Evolutionary conservation across 257 asterid genomes (phyloP).

Genomic region (Phtheirospermum japonicum): DNA sequence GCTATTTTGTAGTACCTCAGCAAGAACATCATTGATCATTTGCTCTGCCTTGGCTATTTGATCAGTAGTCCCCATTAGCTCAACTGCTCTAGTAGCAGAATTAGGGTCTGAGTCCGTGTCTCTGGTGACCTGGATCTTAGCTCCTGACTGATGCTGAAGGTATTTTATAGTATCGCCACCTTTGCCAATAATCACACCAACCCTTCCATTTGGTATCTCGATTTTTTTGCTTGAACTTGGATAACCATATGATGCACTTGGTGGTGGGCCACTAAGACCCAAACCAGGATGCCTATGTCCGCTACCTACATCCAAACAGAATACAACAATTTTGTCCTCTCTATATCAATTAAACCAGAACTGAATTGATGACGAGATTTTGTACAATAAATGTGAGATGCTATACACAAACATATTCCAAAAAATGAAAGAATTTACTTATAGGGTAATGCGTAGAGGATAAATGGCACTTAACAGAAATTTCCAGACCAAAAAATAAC

Average conservation of each 20-base stretch:
- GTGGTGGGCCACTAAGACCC: constrained; percentile 40
- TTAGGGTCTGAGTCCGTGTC: constrained; percentile 84
- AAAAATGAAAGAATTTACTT: background rate
- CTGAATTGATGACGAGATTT: background rate
- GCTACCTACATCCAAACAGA: constrained; percentile 31
- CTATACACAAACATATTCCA: background rate
- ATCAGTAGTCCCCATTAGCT: constrained; percentile 74
- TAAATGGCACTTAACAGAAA: background rate
- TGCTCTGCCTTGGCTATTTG: constrained; percentile 76
- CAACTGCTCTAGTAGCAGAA: constrained; percentile 63
- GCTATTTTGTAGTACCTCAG: constrained; percentile 50
- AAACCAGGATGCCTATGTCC: constrained; percentile 41
- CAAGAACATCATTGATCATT: constrained; percentile 61
- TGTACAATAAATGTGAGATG: background rate
- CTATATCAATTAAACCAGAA: constrained; percentile 1
- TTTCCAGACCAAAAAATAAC: background rate
- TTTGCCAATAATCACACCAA: constrained; percentile 88
- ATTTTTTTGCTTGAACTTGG: constrained; percentile 62
- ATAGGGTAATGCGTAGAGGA: background rate
- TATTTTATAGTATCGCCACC: constrained; percentile 91
- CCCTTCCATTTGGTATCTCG: constrained; percentile 84
- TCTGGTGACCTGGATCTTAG: constrained; percentile 91
- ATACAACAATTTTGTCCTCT: background rate
- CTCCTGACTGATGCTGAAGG: constrained; percentile 82
- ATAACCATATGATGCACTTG: constrained; percentile 54